A percentile compares a stretch with the other conserved stretches of the same genome.
Conservation (phyloP, 1,139 yeast genomes). For the Martiniozyma asiatica region DNA sequence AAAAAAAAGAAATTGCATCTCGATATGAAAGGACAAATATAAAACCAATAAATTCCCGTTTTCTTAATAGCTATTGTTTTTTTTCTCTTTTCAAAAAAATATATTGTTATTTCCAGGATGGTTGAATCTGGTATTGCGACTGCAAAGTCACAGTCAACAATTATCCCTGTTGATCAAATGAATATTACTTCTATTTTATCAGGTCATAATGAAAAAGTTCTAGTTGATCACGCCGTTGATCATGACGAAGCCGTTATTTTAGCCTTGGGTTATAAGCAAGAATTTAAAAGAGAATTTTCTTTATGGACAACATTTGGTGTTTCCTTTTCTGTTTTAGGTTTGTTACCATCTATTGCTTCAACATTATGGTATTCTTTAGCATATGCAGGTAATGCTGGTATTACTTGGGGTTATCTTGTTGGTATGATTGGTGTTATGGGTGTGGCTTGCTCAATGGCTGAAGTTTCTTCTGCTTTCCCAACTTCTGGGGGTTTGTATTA, state of each 20-base stretch:
- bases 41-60: too few species aligned
- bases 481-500: conserved; percentile 64
- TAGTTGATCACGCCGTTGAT: conserved; percentile 31
- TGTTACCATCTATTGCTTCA: conserved; percentile 59
- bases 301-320: conserved; percentile 53
- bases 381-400: conserved; percentile 39
- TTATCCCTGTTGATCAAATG: conserved; percentile 21
- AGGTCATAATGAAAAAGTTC: conserved; percentile 16
- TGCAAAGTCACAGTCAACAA: too few species aligned
- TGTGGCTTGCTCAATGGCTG: conserved; percentile 49
- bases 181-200: conserved; percentile 20
- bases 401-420: conserved; percentile 44
- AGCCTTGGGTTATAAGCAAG: conserved; percentile 65
- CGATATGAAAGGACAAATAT: too few species aligned
- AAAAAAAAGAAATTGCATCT: too few species aligned
- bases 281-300: conserved; percentile 58
- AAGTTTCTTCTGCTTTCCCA: conserved; percentile 53
- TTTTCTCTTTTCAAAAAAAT: too few species aligned
- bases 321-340: conserved; percentile 61
- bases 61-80: too few species aligned
- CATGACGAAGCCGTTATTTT: conserved; percentile 44
- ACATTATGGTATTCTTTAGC: conserved; percentile 36
- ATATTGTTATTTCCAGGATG: too few species aligned
- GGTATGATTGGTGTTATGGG: conserved; percentile 38
- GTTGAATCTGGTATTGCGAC: conserved; percentile 6